Evolutionary conservation across 2,329 filamentous ascomycete genomes (phyloP), one percentile per base, ranked within the genome.

Genomic region (Coleophoma crateriformis): DNA sequence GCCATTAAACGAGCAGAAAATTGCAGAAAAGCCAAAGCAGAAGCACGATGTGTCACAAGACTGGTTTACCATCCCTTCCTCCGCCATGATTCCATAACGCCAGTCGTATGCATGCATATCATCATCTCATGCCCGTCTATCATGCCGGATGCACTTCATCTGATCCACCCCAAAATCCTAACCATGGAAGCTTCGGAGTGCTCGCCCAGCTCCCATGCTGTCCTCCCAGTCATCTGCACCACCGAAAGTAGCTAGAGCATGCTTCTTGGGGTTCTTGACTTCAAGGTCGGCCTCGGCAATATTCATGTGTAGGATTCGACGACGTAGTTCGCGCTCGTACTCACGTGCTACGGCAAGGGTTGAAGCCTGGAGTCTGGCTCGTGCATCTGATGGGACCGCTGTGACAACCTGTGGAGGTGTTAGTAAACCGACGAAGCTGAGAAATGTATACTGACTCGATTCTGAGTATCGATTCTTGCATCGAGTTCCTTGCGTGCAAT

Each of bases 391-490:
- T 20, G 84, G 78, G 7, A 85, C 81, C 1, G 87, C 86, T 11
- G 90, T 81, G 5, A 97, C 79, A 2, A 95, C 73, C 77, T 88
- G 53, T 11, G 6, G 37, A 17, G 8, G 12, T n/a, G 19, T 42
- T 43, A 39, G 46, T 45, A 22, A 46, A 37, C 15, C n/a, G 40
- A 43, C 13, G 7, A 4, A 15, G 22, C 15, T 7, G 12, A 38
- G 14, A 35, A 33, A n/a, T 40, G 20, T 32, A 11, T 15, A 61
- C 67, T 56, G 70, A 85, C 83, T 64, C 82, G 79, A 59, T 94
- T 87, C 51, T 95, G 89, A 0, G 88, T 79, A 64, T 99, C 90
- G 52, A 99, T 85, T 27, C 90, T 80, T 7, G 90, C 90, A 56
- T 90, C 77, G 11, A 99, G 72, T 1, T 76, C 76, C 7, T 84